A percentile compares a stretch with the other conserved stretches of the same genome.
Evolutionary conservation across 1,284 basidiomycete genomes (phyloP).

Genomic region (Mycena sp.): DNA sequence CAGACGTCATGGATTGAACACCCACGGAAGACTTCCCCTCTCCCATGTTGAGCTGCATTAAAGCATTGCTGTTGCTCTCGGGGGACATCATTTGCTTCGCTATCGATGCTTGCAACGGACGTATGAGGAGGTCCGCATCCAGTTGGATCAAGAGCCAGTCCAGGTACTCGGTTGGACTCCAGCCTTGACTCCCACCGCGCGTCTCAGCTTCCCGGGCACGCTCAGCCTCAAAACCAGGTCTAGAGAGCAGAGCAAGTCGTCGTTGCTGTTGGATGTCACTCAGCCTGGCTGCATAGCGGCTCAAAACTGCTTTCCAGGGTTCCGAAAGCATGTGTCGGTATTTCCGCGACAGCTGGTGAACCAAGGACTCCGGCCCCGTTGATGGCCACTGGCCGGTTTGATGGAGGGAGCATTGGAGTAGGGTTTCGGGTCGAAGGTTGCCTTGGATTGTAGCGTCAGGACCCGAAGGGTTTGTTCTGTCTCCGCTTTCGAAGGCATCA

Average conservation of each 20-base stretch:
- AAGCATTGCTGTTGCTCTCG: slow-evolving; percentile 9
- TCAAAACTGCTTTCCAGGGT: neutral
- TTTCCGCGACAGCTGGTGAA: slow-evolving; percentile 11
- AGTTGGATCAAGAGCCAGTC: slow-evolving; percentile 63
- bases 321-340: neutral
- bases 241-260: neutral
- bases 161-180: slow-evolving; percentile 32
- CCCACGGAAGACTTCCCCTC: slow-evolving; percentile 62
- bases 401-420: neutral
- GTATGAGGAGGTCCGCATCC: slow-evolving; percentile 52
- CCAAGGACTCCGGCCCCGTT: neutral
- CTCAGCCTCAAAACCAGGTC: neutral
- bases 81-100: slow-evolving; percentile 61
- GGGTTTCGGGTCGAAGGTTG: neutral
- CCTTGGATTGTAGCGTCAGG: neutral
- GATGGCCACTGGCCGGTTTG: slow-evolving; percentile 18
- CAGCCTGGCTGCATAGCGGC: slow-evolving; percentile 1
- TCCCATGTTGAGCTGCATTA: slow-evolving; percentile 64
- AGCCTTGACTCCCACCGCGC: slow-evolving; percentile 2
- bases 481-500: slow-evolving; percentile 1
- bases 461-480: neutral
- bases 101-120: slow-evolving; percentile 51
- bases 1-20: neutral
- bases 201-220: neutral
- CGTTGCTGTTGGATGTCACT: neutral